Evolutionary conservation across 371 early-diverging fungal genomes (phyloP), one percentile per base, ranked within the genome.

Genomic region (Parasitella parasitica): DNA sequence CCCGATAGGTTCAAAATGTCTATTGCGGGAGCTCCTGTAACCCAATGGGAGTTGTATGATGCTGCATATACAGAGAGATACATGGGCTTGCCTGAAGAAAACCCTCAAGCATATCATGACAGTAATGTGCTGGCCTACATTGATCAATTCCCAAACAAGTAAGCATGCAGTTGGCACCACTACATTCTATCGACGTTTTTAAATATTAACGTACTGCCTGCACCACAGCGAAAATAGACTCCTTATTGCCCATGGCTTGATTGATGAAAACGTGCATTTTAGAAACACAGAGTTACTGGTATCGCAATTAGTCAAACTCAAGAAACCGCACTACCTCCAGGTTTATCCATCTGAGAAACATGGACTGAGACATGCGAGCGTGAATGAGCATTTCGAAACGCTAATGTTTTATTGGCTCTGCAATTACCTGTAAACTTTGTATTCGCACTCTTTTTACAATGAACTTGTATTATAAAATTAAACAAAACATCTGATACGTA

Each of bases 201-300:
- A n/a, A n/a, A n/a, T n/a, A n/a, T n/a, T n/a, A n/a, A n/a, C n/a
- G n/a, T n/a, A n/a, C n/a, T n/a, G n/a, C n/a, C n/a, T n/a, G n/a
- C n/a, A n/a, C n/a, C n/a, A n/a, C n/a, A 83, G 86, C 37, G 86
- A 84, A 20, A 83, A 88, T 63, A 81, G 92, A 1, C 65, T 93
- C 16, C 55, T 93, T 30, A 75, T 93, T 49, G 90, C 83, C 0
- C 94, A 93, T 66, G 94, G 94, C 0, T 68, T 87, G 41, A 86
- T 88, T 57, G 94, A 94, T 69, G 92, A 94, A 65, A 94, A 94
- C 70, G 94, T 94, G 2, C 92, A 92, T 69, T 87, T 88, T 54
- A 78, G 75, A 46, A 83, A 92, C 69, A 85, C 90, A 0, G 85
- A 89, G 49, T 22, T 69, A 24, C 65, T 92, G 49, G 83, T 87